Base-by-base conservation (phyloP, 805 yeast genomes). In the Candida takata region DNA sequence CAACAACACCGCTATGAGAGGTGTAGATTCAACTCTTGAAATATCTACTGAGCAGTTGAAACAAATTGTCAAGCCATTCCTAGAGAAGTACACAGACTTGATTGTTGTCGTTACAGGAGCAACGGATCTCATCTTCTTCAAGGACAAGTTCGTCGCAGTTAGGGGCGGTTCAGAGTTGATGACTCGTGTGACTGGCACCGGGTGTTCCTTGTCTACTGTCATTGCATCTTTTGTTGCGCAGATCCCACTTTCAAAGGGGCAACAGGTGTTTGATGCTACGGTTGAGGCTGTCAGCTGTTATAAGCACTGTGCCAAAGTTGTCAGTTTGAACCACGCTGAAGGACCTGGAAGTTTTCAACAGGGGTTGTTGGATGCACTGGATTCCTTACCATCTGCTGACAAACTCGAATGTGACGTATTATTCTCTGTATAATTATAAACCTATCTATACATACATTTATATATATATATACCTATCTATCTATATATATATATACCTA, bases 171-270 rank as follows among this genome's bases (percentile, higher is more conserved):
- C 73, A 44, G 57, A 59, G 16, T 45, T 77, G 14, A 77, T 85
- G 81, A 79, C 79, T 0, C 54, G 61, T 8, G 72, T 85, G 6
- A 85, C 95, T 0, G 95, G 94, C 0, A 65, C 87, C 3, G 95
- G 95, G 0, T 85, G 95, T 44, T 74, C 88, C 0, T 58, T 85
- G 25, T 95, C 95, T 2, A 77, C 87, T 32, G 69, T 74, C 0
- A 74, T 85, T 36, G 78, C 83, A 1, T 64, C 83, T 2, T 69
- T 35, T 17, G 53, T 76, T 3, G 78, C 78, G 3, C 71, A 29
- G 8, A 25, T 27, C 8, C 16, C 35, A 9, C 7, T 18, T 13
- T 15, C 6, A 11, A 32, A 4, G 8, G 13, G 11, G 10, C 8
- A n/a, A 10, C 25, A 26, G 10, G 19, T 14, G 13, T 26, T 26